These are phyloP conservation scores for Mycena vitilis DNA, from an alignment of 768 basidiomycete species.

Conservation along the genomic window DNA sequence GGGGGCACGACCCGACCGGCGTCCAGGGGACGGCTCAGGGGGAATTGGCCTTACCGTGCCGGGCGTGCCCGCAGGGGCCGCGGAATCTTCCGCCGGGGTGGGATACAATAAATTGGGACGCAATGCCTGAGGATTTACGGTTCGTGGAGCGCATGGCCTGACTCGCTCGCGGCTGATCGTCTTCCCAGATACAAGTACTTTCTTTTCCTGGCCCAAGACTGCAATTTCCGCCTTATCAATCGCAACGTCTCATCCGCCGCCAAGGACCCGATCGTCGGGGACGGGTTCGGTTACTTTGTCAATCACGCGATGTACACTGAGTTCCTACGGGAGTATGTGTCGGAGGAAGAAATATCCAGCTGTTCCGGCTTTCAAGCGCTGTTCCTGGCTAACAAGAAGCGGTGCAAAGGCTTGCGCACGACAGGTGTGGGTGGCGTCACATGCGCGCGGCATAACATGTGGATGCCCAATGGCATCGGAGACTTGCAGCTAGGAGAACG, in stretches of 20 bases:
- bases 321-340: background rate
- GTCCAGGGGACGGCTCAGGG: background rate
- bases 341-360: constrained; percentile 14
- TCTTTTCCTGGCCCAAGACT: background rate
- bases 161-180: too few species aligned
- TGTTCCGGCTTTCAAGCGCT: constrained; percentile 21
- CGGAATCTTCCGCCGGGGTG: too few species aligned
- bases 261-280: constrained; percentile 5
- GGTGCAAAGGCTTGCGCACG: constrained; percentile 9
- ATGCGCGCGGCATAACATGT: too few species aligned
- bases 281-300: constrained; percentile 3
- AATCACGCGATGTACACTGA: background rate
- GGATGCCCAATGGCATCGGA: too few species aligned
- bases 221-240: constrained; percentile 10
- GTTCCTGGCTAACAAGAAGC: constrained; percentile 20
- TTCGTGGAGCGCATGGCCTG: too few species aligned
- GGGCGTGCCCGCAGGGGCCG: too few species aligned
- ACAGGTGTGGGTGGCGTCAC: constrained; percentile 19
- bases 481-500: background rate
- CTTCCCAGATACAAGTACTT: constrained; percentile 20
- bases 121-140: constrained; percentile 10
- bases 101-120: constrained; percentile 10
- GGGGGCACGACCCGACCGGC: background rate
- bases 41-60: background rate
- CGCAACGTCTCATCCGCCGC: background rate